Percentiles rank a stretch among this genome's conserved stretches.
Conservation (phyloP, 2,329 filamentous ascomycete genomes). For the Cryphonectria japonica region DNA sequence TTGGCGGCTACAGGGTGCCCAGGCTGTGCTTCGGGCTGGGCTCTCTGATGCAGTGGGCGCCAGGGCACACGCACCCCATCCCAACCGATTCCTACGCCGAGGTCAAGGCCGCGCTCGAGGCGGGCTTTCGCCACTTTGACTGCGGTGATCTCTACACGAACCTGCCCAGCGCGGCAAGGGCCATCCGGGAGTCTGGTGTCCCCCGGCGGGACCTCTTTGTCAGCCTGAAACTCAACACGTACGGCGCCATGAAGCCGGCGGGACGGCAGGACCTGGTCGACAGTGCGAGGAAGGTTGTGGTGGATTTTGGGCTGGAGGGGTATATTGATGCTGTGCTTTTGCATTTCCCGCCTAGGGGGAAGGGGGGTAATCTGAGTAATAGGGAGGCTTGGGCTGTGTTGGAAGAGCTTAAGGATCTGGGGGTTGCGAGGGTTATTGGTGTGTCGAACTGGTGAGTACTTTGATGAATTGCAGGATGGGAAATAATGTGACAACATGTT, state of each 20-base stretch:
- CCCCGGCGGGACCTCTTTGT: conserved; percentile 8
- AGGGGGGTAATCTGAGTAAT: conserved; percentile 5
- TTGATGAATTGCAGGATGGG: neutral
- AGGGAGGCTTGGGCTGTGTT: conserved; percentile 13
- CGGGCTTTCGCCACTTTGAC: conserved; percentile 14
- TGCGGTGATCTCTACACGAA: conserved; percentile 19
- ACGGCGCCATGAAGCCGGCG: conserved; percentile 13
- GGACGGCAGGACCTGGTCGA: neutral
- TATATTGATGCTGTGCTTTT: conserved; percentile 8
- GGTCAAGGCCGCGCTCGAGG: conserved; percentile 8
- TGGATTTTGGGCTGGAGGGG: neutral
- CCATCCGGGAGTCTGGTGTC: neutral
- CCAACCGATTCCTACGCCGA: conserved; percentile 17
- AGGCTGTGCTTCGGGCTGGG: conserved; percentile 20
- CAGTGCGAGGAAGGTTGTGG: neutral
- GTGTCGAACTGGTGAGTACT: conserved; percentile 17
- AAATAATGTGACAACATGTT: neutral
- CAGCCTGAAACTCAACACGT: conserved; percentile 20
- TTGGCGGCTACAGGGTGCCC: conserved; percentile 1
- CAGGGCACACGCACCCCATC: conserved; percentile 14
- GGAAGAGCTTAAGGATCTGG: conserved; percentile 16
- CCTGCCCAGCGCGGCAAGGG: conserved; percentile 7
- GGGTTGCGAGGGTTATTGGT: conserved; percentile 10
- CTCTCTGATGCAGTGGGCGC: conserved; percentile 14
- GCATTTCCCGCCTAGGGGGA: conserved; percentile 12